phyloP scores from a whole-genome alignment of 805 yeast species.

The Wickerhamomyces hampshirensis region DNA sequence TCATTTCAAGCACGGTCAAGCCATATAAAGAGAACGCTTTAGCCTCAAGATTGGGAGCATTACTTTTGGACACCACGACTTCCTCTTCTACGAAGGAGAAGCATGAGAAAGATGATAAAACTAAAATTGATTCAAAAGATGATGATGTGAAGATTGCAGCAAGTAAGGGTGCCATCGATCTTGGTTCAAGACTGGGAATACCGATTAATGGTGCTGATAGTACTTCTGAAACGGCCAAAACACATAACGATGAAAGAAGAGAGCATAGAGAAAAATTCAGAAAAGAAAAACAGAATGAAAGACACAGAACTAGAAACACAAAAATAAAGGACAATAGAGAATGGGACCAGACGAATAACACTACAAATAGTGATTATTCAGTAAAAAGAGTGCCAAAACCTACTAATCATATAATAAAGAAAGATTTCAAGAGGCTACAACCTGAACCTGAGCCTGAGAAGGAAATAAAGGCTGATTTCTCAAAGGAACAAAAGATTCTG shows the following conservation, averaged over 20 bases:
- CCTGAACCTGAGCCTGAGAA: neutral
- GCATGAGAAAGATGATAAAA: slow-evolving; percentile 6
- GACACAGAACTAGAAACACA: slow-evolving; percentile 8
- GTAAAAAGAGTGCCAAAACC: neutral
- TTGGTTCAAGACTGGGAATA: slow-evolving; percentile 23
- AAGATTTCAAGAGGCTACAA: neutral
- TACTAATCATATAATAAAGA: no score
- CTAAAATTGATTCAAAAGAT: neutral
- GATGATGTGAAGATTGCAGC: slow-evolving; percentile 13
- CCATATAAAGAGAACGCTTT: no score
- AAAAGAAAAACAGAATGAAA: slow-evolving; percentile 6
- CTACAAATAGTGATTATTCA: neutral
- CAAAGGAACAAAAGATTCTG: slow-evolving; percentile 9
- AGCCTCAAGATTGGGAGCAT: no score
- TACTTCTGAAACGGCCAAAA: neutral
- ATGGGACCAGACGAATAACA: slow-evolving; percentile 12
- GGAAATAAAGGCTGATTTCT: slow-evolving; percentile 2
- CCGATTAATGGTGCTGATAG: slow-evolving; percentile 1
- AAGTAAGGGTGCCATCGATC: slow-evolving; percentile 17
- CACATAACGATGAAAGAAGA: slow-evolving; percentile 1
- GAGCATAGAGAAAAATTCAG: slow-evolving; percentile 1
- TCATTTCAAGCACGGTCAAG: slow-evolving; percentile 9
- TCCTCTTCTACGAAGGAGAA: no score
- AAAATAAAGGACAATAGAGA: slow-evolving; percentile 5
- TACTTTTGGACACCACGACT: no score